A percentile compares a stretch with the other conserved stretches of the same genome.
Evolutionary conservation across 306 rosid species (phyloP).

Genomic region (Trifolium fragiferum): DNA sequence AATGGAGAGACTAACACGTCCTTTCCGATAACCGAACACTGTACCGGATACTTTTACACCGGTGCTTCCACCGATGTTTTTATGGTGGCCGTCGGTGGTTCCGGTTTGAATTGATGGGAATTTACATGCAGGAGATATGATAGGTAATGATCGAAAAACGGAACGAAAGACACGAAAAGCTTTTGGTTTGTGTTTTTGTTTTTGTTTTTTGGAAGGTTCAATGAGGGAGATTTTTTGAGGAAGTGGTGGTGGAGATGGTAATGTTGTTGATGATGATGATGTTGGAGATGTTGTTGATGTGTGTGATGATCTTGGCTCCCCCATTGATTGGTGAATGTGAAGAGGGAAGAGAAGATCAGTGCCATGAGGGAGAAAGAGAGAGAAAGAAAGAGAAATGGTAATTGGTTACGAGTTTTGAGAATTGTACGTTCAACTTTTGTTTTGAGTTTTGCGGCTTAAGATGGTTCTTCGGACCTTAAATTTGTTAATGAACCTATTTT

Average conservation of each 20-base stretch:
- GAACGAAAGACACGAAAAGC: conserved; percentile 62
- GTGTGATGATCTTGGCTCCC: conserved; percentile 49
- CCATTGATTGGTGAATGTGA: conserved; percentile 58
- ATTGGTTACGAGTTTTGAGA: background rate
- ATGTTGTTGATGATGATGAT: conserved; percentile 11
- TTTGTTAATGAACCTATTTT: conserved; percentile 37
- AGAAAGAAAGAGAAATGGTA: background rate
- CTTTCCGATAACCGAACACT: conserved; percentile 66
- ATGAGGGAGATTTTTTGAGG: conserved; percentile 51
- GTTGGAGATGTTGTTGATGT: background rate
- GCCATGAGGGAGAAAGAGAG: conserved; percentile 36
- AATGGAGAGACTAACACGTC: conserved; percentile 71
- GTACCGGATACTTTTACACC: conserved; percentile 59
- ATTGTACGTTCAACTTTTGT: conserved; percentile 35
- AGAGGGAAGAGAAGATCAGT: conserved; percentile 39
- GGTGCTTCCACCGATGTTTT: background rate
- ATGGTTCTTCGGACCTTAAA: conserved; percentile 23
- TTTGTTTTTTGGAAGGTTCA: conserved; percentile 58
- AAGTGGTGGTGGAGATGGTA: conserved; percentile 44
- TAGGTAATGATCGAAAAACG: conserved; percentile 76
- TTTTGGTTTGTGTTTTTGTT: conserved; percentile 53
- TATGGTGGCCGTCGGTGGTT: conserved; percentile 19
- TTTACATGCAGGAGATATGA: conserved; percentile 66
- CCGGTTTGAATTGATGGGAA: conserved; percentile 53
- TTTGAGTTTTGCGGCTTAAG: conserved; percentile 31